phyloP scores from a whole-genome alignment of 495 filamentous ascomycete species.

The Neurospora sp. region DNA sequence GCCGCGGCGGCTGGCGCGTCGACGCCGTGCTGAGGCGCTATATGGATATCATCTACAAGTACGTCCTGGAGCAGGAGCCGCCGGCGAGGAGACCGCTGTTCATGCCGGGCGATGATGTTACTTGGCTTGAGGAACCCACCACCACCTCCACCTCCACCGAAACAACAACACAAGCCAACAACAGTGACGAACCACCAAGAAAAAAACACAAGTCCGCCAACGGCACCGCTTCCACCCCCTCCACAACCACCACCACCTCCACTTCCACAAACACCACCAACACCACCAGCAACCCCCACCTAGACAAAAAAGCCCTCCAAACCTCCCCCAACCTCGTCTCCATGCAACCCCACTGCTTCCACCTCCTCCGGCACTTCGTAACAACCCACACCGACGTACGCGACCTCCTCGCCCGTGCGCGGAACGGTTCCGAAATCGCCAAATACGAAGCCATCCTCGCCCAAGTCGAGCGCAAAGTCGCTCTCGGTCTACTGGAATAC shows the following conservation, averaged over 20 bases:
- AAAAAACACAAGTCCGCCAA: conserved; percentile 48
- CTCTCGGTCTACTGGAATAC: conserved; percentile 65
- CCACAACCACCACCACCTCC: neutral
- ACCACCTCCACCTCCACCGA: neutral
- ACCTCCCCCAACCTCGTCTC: conserved; percentile 64
- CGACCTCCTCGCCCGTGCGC: conserved; percentile 60
- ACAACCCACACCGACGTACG: conserved; percentile 68
- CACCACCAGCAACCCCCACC: neutral
- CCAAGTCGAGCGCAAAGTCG: conserved; percentile 55
- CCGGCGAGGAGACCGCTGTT: conserved; percentile 64
- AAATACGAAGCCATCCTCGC: conserved; percentile 58
- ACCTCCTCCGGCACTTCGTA: conserved; percentile 75
- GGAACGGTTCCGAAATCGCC: conserved; percentile 48
- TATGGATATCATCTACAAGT: conserved; percentile 73
- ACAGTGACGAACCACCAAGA: conserved; percentile 28
- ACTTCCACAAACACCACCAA: neutral
- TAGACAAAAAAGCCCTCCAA: conserved; percentile 23
- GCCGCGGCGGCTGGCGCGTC: conserved; percentile 70
- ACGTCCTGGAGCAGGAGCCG: conserved; percentile 52
- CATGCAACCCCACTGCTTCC: conserved; percentile 89
- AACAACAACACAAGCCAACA: conserved; percentile 9
- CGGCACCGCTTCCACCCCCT: neutral
- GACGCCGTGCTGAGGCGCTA: conserved; percentile 84
- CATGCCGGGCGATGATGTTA: conserved; percentile 51
- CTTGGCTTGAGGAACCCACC: conserved; percentile 23